phyloP scores from a whole-genome alignment of 1,284 basidiomycete species.

The Baeospora myosura region DNA sequence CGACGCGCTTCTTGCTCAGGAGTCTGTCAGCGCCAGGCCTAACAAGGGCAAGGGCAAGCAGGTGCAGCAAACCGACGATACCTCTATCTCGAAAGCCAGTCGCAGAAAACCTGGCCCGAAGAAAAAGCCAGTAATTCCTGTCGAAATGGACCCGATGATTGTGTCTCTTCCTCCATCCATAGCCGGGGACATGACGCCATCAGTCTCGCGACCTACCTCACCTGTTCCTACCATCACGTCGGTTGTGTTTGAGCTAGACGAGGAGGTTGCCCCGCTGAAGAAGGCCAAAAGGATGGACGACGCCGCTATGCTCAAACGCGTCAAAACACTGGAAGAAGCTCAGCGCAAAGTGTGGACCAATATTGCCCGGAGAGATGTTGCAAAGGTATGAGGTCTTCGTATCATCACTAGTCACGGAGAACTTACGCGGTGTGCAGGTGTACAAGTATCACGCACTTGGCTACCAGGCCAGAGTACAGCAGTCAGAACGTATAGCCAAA shows the following conservation, averaged over 20 bases:
- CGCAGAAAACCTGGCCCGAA: conserved; percentile 34
- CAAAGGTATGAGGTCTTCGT: conserved; percentile 47
- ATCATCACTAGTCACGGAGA: not conserved
- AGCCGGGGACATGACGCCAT: conserved; percentile 48
- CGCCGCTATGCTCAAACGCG: conserved; percentile 59
- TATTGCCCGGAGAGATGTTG: conserved; percentile 76
- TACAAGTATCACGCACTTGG: conserved; percentile 72
- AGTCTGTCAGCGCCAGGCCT: no score
- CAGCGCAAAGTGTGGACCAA: conserved; percentile 84
- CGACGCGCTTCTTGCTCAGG: no score
- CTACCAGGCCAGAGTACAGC: conserved; percentile 54
- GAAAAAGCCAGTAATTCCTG: conserved; percentile 24
- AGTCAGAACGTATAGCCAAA: conserved; percentile 73
- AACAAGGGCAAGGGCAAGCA: conserved; percentile 32
- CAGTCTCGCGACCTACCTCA: conserved; percentile 51
- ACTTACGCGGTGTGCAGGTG: conserved; percentile 40
- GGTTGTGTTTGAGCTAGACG: conserved; percentile 66
- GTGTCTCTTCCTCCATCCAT: conserved; percentile 52
- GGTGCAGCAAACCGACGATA: conserved; percentile 26
- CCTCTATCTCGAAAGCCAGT: conserved; percentile 21
- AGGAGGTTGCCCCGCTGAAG: conserved; percentile 58
- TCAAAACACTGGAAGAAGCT: conserved; percentile 73
- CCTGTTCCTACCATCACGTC: conserved; percentile 49
- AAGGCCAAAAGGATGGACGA: conserved; percentile 72
- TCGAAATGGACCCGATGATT: conserved; percentile 12